Base-by-base conservation (phyloP, 148 eudicot species). In the Cornus suecica region DNA sequence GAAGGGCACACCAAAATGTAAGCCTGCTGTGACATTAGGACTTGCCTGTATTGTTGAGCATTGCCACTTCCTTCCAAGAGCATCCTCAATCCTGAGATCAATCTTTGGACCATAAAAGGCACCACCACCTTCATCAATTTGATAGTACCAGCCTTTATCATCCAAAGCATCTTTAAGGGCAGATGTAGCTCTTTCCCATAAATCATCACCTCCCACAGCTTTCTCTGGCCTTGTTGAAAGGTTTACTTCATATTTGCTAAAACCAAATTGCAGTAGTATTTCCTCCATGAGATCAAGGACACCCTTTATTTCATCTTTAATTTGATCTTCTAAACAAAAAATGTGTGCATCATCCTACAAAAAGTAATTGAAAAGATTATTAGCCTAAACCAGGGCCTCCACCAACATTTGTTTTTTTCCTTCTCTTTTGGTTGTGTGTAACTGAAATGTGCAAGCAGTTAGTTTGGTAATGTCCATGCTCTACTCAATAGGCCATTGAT, bases 51-150 rank as follows among this genome's bases (percentile, higher is more conserved):
- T 88, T 52, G 99, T 95, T 27, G 99, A 95, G 73, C 99, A 95
- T 68, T 95, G 99, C 99, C 99, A 95, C 84, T 93, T 95, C 86
- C 99, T 91, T 79, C 99, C 99, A 69, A 95, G 94, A 79, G 99
- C 99, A 86, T 95, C 99, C 85, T 95, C 99, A 69, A 95, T 95
- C 83, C 93, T 95, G 76, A 95, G 97, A 86, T 95, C 99, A 74
- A 95, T 95, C 78, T 95, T 95, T 20, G 99, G 99, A 61, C 99
- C 99, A 78, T 95, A 95, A 71, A 95, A 95, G 64, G 99, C 99
- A 67, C 99, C 99, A 41, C 99, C 99, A 58, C 99, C 99, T 77
- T 90, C 97, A 81, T 95, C 99, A 70, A 95, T 80, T 80, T 93
- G 84, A 81, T 93, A 95, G 72, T 82, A 83, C 99, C 99, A 95